Evolutionary conservation across 768 basidiomycete species (phyloP), one percentile per base, ranked within the genome.

Genomic region (Trametes punicea): DNA sequence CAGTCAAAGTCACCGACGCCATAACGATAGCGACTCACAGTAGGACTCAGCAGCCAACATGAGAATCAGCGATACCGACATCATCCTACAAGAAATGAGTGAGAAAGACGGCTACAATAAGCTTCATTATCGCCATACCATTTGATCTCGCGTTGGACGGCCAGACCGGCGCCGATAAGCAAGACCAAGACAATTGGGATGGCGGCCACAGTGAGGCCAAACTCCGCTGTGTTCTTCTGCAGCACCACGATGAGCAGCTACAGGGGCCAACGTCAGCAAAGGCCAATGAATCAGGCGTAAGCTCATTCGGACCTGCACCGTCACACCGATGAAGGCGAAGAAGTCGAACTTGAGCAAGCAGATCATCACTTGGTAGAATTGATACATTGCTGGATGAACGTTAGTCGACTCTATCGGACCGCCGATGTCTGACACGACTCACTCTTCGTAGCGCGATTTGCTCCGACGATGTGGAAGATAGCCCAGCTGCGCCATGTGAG

Each of bases 261-360:
- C 4, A n/a, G 16, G 29, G 40, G 41, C 42, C 47, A 36, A 15
- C n/a, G 26, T 47, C 21, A 46, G 18, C 25, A 20, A 26, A 7
- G 21, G 16, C 10, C 46, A 63, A 31, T 47, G 25, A 31, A 52
- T 8, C 21, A 23, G 20, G 20, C 10, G 4, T 29, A 23, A 45
- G 15, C 2, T 2, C 8, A 8, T 16, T 9, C 71, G 46, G 47
- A 82, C 90, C 82, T 93, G 91, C 81, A 92, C 91, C 2, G 90
- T 92, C 23, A 93, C 85, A n/a, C 87, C 91, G 20, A 80, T 78
- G 67, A 93, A 93, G 69, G 81, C 83, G 75, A 93, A 93, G 70
- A 92, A 93, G 70, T 93, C 90, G 69, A 93, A 91, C 68, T 92
- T 93, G 63, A 93, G 81, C 49, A 93, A 78, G 65, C 89, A 92